These are phyloP conservation scores for Sarocladium strictum DNA, from an alignment of 2,329 filamentous ascomycete genomes.

Conservation along the genomic window DNA sequence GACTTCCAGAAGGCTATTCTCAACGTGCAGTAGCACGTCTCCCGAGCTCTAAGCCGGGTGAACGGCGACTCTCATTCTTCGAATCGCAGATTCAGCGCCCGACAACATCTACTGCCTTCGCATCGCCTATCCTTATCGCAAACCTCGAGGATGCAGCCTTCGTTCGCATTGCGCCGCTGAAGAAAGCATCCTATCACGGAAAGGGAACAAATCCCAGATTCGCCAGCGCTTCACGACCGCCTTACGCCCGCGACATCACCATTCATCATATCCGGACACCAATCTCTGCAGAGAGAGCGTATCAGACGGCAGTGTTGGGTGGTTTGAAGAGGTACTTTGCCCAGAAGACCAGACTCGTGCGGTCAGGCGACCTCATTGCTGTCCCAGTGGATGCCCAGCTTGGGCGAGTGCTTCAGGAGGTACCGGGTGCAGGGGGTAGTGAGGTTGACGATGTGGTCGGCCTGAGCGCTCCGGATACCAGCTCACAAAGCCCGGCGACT, in stretches of 20 bases:
- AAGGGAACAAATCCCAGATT: conserved; percentile 52
- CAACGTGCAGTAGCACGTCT: conserved; percentile 56
- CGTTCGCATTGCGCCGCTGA: conserved; percentile 69
- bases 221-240: conserved; percentile 49
- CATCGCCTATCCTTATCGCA: conserved; percentile 79
- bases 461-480: conserved; percentile 36
- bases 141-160: conserved; percentile 78
- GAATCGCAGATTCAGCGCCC: conserved; percentile 61
- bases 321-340: conserved; percentile 88
- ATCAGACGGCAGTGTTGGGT: conserved; percentile 81
- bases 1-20: conserved; percentile 71
- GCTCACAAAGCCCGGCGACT: conserved; percentile 17
- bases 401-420: conserved; percentile 74
- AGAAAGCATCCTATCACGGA: conserved; percentile 41
- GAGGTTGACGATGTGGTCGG: conserved; percentile 67
- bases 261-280: conserved; percentile 86
- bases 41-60: conserved; percentile 45
- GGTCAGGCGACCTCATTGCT: conserved; percentile 80
- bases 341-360: conserved; percentile 72
- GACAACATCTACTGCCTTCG: conserved; percentile 57
- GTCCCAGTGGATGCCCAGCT: conserved; percentile 84
- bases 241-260: conserved; percentile 68
- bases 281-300: conserved; percentile 73
- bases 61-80: conserved; percentile 55
- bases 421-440: conserved; percentile 49